Evolutionary conservation across 768 basidiomycete genomes (phyloP), one percentile per base, ranked within the genome.

Genomic region (Lenzites betulinus): DNA sequence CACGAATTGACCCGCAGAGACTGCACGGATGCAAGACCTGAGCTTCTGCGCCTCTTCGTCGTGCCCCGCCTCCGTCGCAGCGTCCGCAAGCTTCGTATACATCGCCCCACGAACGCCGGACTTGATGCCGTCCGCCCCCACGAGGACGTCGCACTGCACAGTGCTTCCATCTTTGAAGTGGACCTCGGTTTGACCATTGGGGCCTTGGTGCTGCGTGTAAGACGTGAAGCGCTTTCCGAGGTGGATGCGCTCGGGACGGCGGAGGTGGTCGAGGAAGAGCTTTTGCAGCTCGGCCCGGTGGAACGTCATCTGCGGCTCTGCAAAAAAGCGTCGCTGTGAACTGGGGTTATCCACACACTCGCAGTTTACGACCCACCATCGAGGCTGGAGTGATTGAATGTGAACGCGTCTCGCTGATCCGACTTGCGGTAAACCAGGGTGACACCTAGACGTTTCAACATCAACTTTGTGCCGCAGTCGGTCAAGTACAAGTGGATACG

Each of bases 51-150:
- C 59, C 23, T 64, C 59, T 2, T 48, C 36, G 9, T 16, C 15
- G 18, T 28, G 38, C 13, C 55, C 55, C 0, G 23, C 36, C 1
- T 39, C 44, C 3, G 36, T 11, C 11, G 58, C 63, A 1, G 42
- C 46, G 16, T 59, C 51, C 3, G 58, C 63, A 8, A 60, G 39
- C 2, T 49, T 39, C 26, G 43, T 42, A 20, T 53, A 64, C 55
- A 64, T 49, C 20, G 20, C 25, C 3, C 15, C 39, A 20, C 65
- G 63, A 2, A 66, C 64, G 1, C 49, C 33, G 7, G 68, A 67
- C n/a, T 62, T 63, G 25, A 71, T 54, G 7, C 71, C 71, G 35
- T 73, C 71, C 3, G 66, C 61, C 12, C 69, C 70, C 33, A 71
- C 48, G n/a, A 73, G 66, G 25, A 69, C n/a, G 59, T 73, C 70